Conservation (phyloP, 305 asterid species). For the Withania somnifera region DNA sequence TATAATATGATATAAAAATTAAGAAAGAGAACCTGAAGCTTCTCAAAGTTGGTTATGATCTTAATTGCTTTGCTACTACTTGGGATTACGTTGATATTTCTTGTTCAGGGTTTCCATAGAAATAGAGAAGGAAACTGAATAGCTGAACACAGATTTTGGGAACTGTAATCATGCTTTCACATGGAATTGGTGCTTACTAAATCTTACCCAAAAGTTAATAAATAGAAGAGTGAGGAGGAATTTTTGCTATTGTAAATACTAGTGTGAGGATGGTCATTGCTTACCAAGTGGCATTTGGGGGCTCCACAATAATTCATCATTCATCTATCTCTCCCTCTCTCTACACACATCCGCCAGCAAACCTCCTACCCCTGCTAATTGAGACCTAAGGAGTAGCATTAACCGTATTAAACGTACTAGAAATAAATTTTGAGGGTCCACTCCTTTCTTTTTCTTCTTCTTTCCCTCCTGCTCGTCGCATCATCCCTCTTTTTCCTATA, state of each 20-base stretch:
- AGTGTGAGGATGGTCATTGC: not conserved
- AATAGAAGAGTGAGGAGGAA: too few relatives aligned
- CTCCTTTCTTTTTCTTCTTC: not conserved
- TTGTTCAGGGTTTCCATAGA: not conserved
- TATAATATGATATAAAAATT: not conserved
- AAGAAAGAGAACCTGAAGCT: not conserved
- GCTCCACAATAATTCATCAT: not conserved
- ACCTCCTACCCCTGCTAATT: not conserved
- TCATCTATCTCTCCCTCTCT: not conserved
- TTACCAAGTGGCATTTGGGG: not conserved
- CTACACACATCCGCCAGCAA: not conserved
- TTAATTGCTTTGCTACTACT: not conserved
- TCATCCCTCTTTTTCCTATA: not conserved
- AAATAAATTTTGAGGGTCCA: not conserved
- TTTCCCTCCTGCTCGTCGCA: not conserved
- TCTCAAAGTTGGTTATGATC: not conserved
- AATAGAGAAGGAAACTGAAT: not conserved
- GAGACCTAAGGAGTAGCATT: not conserved
- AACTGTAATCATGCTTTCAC: not conserved
- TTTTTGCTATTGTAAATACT: too few relatives aligned
- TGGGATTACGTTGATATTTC: not conserved
- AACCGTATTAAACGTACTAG: not conserved
- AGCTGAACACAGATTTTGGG: not conserved
- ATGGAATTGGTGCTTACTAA: too few relatives aligned
- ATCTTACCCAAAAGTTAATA: too few relatives aligned